These are phyloP conservation scores for Acrocalymma vagum DNA, from an alignment of 2,329 filamentous ascomycete species.

Conservation along the genomic window DNA sequence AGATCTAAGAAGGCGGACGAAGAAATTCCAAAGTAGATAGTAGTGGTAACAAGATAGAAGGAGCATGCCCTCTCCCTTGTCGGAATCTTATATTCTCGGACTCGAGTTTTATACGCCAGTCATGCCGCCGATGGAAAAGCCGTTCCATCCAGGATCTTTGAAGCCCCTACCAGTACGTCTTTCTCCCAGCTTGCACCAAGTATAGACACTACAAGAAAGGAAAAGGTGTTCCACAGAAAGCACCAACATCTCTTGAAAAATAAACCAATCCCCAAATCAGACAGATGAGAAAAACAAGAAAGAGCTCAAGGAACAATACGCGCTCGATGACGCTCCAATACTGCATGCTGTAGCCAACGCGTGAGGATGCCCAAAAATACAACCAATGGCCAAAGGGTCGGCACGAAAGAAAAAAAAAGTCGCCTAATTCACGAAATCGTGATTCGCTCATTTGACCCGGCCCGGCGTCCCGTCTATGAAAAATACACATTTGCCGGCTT, in stretches of 20 bases:
- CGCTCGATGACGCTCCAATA: slow-evolving; percentile 1
- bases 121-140: slow-evolving; percentile 9
- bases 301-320: background rate
- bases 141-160: background rate
- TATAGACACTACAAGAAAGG: slow-evolving; percentile 35
- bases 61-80: no score
- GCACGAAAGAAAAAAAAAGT: no score
- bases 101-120: slow-evolving; percentile 17
- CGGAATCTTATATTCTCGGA: slow-evolving; percentile 6
- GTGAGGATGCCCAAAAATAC: slow-evolving; percentile 10
- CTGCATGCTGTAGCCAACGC: slow-evolving; percentile 6
- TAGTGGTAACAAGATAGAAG: no score
- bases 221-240: slow-evolving; percentile 28
- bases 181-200: slow-evolving; percentile 14
- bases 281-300: slow-evolving; percentile 6
- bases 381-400: slow-evolving; percentile 5
- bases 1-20: no score
- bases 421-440: background rate
- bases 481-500: slow-evolving; percentile 17
- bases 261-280: slow-evolving; percentile 6
- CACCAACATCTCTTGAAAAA: slow-evolving; percentile 28
- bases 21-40: no score
- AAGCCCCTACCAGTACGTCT: no score
- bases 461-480: slow-evolving; percentile 11
- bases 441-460: slow-evolving; percentile 5